Base-by-base conservation (phyloP, 208 protist genomes). In the Leishmania arabica region DNA sequence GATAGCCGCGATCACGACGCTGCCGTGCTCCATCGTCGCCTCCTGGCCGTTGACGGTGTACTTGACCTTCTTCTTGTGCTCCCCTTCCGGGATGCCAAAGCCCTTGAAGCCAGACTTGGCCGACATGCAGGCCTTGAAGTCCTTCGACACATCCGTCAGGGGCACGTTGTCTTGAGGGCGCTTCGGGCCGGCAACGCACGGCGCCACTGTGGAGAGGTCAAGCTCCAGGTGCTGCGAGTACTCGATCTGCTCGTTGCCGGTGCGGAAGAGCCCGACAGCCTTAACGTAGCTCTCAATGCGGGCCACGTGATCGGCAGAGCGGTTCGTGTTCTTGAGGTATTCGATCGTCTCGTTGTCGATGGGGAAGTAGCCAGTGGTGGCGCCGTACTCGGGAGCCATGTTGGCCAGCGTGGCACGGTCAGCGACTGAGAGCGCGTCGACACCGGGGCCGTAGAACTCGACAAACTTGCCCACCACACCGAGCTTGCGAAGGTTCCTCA, bases 301-400 rank as follows among this genome's bases (percentile, higher is more conserved):
- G 17, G 82, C 78, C 51, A 99, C 89, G 37, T 97, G 93, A 81
- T 97, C 89, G 2, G 80, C 51, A 47, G 80, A 80, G 83, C 98
- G 92, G 82, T 90, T 95, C 51, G 97, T 99, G 84, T 92, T 95
- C 70, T 86, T 82, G 53, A 99, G 90, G 88, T 98, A 99, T 65
- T 92, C 88, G 58, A 99, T 91, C 8, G 98, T 99, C 84, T 98
- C 92, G 31, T 87, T 77, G 85, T 99, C 98, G 76, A 99, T 96
- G 56, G 98, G 97, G 92, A 99, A 99, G 90, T 98, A 99, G 78
- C 97, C 98, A 19, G 96, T 96, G 40, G 96, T 99, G 77, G 98
- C 98, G 73, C 97, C 98, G 85, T 99, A 99, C 86, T 99, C 98
- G 47, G 97, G 98, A n/a, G 98, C 95, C 98, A 99, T 99, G 89